phyloP scores from a whole-genome alignment of 2,329 filamentous ascomycete genomes.

The Cladobotryum mycophilum region DNA sequence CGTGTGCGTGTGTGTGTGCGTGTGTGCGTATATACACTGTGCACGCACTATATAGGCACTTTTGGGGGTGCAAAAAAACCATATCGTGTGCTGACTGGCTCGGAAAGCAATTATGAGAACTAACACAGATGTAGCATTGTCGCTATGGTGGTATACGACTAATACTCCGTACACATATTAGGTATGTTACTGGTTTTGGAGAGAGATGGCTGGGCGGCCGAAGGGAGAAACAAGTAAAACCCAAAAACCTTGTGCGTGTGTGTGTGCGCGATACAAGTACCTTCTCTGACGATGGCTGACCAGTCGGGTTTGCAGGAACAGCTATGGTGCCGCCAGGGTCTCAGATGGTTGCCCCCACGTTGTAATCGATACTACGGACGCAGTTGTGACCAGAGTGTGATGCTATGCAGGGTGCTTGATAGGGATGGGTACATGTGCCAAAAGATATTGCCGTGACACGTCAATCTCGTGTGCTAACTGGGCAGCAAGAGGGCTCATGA shows the following conservation, averaged over 20 bases:
- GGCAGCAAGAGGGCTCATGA: not conserved
- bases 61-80: too few relatives aligned
- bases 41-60: too few relatives aligned
- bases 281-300: conserved; percentile 4
- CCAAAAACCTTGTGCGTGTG: not conserved
- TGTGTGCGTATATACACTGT: not conserved
- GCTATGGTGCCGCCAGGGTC: conserved; percentile 4
- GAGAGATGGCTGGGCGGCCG: not conserved
- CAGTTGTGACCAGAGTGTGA: conserved; percentile 5
- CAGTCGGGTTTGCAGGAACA: conserved; percentile 13
- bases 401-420: conserved; percentile 4
- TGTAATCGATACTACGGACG: conserved; percentile 6
- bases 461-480: conserved; percentile 1
- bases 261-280: not conserved
- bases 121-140: conserved; percentile 1
- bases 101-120: not conserved
- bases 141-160: not conserved
- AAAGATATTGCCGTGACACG: conserved; percentile 4
- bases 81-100: too few relatives aligned
- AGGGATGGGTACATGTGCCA: conserved; percentile 7
- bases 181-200: conserved; percentile 11
- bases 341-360: conserved; percentile 10
- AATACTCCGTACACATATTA: not conserved
- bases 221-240: not conserved
- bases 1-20: not conserved